Evolutionary conservation across 2,329 filamentous ascomycete species (phyloP), one percentile per base, ranked within the genome.

Genomic region (Pyricularia pennisetigena): DNA sequence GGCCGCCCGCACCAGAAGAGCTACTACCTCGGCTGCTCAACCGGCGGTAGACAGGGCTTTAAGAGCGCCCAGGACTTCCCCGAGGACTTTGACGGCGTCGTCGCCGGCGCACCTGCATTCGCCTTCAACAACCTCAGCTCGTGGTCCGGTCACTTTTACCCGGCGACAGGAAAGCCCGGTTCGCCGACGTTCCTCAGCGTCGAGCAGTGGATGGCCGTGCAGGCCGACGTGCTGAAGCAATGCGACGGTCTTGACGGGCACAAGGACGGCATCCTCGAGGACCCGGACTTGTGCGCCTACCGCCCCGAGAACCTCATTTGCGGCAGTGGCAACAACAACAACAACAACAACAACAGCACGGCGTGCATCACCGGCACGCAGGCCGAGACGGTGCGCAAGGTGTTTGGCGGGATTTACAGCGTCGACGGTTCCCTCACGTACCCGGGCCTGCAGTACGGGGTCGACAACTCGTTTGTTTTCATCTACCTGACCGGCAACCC

Each of bases 21-120:
- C 7, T 87, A 87, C 74, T 87, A 83, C 73, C 78, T 80, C 32
- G 86, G 86, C 26, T 87, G 85, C 74, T 86, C 83, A 0, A 87
- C 85, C 0, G 86, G 86, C 23, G 86, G 86, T 0, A 77, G 85
- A 0, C 85, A 88, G 75, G 86, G 85, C 2, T 75, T 86, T 10
- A 85, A 83, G 70, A 81, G 83, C 68, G 78, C 82, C 3, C 82
- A 87, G 72, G 74, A 79, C 12, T 85, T 79, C 66, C 85, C 85
- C 0, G 79, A 81, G 7, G 84, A 84, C 70, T 87, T 88, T 68
- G 84, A 88, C 71, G 86, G 86, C 24, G 79, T 85, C 10, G 72
- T 88, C 1, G 81, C 84, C 16, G 84, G 84, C 9, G 74, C 75
- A 2, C 74, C 81, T 30, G 83, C 83, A 0, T 85, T 83, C 82